These are phyloP conservation scores for Lactarius tabidus DNA, from an alignment of 768 basidiomycete species.

Conservation along the genomic window DNA sequence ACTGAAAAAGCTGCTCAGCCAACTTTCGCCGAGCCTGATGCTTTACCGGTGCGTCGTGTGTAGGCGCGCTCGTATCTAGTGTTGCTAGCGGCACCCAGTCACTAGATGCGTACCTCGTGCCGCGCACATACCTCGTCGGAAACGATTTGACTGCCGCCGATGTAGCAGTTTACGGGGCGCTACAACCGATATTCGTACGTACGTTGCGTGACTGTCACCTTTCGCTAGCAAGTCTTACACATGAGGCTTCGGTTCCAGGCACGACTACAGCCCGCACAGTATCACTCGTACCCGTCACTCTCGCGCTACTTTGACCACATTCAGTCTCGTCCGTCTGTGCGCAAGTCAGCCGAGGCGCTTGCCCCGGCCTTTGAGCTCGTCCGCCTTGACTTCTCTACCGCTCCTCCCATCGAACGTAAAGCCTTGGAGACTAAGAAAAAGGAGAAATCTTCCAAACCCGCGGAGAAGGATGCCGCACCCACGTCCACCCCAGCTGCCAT, in stretches of 20 bases:
- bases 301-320: conserved; percentile 96
- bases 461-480: conserved; percentile 29
- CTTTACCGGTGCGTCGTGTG: conserved; percentile 43
- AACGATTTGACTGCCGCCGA: conserved; percentile 88
- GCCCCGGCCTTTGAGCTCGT: conserved; percentile 54
- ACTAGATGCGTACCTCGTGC: conserved; percentile 64
- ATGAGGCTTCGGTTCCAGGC: conserved; percentile 43
- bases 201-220: neutral
- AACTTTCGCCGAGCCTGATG: conserved; percentile 43
- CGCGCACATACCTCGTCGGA: conserved; percentile 81
- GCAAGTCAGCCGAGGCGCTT: conserved; percentile 48
- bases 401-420: conserved; percentile 72
- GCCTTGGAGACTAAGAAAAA: conserved; percentile 75
- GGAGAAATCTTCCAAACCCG: conserved; percentile 47
- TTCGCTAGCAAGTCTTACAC: neutral
- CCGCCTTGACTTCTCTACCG: conserved; percentile 66
- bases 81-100: conserved; percentile 41
- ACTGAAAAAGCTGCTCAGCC: conserved; percentile 57
- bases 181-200: conserved; percentile 78
- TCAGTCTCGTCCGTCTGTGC: conserved; percentile 65
- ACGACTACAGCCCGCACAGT: conserved; percentile 63
- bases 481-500: conserved; percentile 29
- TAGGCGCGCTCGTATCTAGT: conserved; percentile 6
- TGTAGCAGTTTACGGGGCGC: conserved; percentile 82
- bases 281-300: conserved; percentile 75